Evolutionary conservation across 495 filamentous ascomycete genomes (phyloP).

Genomic region (Geoglossum glabrum): DNA sequence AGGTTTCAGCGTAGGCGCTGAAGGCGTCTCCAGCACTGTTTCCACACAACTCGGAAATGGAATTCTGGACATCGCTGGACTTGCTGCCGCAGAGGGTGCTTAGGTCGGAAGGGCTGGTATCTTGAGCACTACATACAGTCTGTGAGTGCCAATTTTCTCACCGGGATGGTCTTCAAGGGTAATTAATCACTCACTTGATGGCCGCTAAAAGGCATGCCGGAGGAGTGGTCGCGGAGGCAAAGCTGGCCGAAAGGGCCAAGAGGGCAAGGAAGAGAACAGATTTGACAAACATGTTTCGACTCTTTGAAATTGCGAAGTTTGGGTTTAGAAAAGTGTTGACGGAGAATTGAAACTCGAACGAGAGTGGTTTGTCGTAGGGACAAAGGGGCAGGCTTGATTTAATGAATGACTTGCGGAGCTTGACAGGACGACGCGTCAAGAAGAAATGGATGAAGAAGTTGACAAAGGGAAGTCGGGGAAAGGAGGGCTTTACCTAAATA

Average conservation of each 20-base stretch:
- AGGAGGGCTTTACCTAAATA: background rate
- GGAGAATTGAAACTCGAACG: background rate
- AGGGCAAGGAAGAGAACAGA: background rate
- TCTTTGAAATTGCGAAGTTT: background rate
- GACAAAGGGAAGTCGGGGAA: background rate
- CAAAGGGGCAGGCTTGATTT: background rate
- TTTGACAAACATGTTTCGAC: slow-evolving; percentile 5
- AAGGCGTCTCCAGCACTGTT: background rate
- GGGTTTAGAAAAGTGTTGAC: background rate
- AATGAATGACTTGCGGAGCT: slow-evolving; percentile 2
- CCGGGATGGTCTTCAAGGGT: background rate
- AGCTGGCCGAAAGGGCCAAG: background rate
- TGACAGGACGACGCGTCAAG: background rate
- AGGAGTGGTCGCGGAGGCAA: slow-evolving; percentile 3
- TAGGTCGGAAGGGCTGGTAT: slow-evolving; percentile 1
- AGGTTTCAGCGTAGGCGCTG: background rate
- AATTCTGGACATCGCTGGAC: slow-evolving; percentile 1
- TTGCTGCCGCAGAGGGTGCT: slow-evolving; percentile 1
- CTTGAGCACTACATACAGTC: slow-evolving; percentile 1
- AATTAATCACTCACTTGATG: slow-evolving; percentile 3
- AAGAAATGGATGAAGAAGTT: slow-evolving; percentile 2
- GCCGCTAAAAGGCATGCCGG: slow-evolving; percentile 7
- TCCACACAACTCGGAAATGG: background rate
- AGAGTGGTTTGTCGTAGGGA: background rate
- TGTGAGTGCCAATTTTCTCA: background rate